Conservation (phyloP, 1,139 yeast genomes). For the Meyerozyma smithsonii region DNA sequence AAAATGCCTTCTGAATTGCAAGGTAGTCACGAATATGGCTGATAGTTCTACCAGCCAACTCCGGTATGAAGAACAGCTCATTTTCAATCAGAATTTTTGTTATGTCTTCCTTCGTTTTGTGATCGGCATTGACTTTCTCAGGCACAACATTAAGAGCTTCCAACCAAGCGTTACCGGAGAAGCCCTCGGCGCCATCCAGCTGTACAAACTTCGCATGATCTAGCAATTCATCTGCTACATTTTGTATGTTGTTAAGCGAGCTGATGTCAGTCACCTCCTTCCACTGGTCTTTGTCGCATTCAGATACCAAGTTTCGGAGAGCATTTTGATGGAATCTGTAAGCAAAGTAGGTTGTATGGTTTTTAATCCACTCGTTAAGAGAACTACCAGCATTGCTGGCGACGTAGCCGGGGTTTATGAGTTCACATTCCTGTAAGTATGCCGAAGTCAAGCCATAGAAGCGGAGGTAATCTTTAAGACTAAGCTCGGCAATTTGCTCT, state of each 20-base stretch:
- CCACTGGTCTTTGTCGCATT: slow-evolving; percentile 76
- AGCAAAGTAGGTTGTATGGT: slow-evolving; percentile 61
- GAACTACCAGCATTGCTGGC: slow-evolving; percentile 46
- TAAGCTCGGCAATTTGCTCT: slow-evolving; percentile 59
- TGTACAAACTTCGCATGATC: slow-evolving; percentile 46
- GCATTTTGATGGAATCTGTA: slow-evolving; percentile 53
- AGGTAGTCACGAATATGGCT: slow-evolving; percentile 43
- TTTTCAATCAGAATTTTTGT: slow-evolving; percentile 35
- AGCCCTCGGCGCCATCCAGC: slow-evolving; percentile 19
- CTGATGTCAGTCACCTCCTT: slow-evolving; percentile 44
- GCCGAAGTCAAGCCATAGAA: slow-evolving; percentile 64
- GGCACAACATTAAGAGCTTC: slow-evolving; percentile 25
- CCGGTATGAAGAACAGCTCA: slow-evolving; percentile 41
- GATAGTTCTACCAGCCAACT: slow-evolving; percentile 31
- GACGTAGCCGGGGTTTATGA: slow-evolving; percentile 68
- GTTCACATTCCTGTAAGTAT: slow-evolving; percentile 80
- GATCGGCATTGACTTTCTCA: slow-evolving; percentile 9
- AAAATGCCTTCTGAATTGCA: slow-evolving; percentile 45
- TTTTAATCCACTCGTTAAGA: slow-evolving; percentile 61
- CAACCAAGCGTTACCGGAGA: slow-evolving; percentile 45
- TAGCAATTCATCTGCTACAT: slow-evolving; percentile 49
- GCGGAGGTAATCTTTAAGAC: slow-evolving; percentile 53
- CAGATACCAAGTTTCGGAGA: slow-evolving; percentile 38
- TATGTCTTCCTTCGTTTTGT: slow-evolving; percentile 8
- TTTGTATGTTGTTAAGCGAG: slow-evolving; percentile 38